These are phyloP conservation scores for Trametes gibbosa DNA, from an alignment of 768 basidiomycete genomes.

Conservation along the genomic window DNA sequence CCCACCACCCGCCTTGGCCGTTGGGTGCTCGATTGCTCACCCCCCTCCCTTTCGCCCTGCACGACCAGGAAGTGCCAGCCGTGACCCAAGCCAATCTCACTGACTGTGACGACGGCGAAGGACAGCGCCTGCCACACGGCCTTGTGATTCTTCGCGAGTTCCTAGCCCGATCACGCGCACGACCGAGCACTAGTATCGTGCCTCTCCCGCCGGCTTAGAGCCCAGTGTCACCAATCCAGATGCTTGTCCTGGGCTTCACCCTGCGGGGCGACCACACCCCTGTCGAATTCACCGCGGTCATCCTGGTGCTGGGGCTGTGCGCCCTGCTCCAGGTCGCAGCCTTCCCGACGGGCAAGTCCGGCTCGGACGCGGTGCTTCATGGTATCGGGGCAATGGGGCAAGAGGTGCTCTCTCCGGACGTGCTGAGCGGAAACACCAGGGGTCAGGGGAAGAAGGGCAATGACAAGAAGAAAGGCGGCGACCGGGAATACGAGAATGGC, in stretches of 20 bases:
- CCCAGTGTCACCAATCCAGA: background rate
- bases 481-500: slow-evolving; percentile 25
- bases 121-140: background rate
- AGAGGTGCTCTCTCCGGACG: background rate
- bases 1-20: background rate
- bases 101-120: background rate
- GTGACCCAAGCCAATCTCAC: background rate
- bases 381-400: background rate
- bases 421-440: background rate
- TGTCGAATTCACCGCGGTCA: background rate
- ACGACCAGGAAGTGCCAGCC: background rate
- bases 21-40: background rate
- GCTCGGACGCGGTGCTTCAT: background rate
- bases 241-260: no score
- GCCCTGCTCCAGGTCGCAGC: background rate
- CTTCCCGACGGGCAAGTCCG: background rate
- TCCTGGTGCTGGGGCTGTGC: slow-evolving; percentile 1
- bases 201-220: background rate
- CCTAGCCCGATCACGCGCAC: slow-evolving; percentile 6
- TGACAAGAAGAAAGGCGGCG: background rate
- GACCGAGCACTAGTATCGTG: slow-evolving; percentile 1
- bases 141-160: background rate
- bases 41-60: no score
- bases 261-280: no score
- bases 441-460: background rate